These are phyloP conservation scores for Myrmaecium sp. DNA, from an alignment of 2,329 filamentous ascomycete species.

Conservation along the genomic window DNA sequence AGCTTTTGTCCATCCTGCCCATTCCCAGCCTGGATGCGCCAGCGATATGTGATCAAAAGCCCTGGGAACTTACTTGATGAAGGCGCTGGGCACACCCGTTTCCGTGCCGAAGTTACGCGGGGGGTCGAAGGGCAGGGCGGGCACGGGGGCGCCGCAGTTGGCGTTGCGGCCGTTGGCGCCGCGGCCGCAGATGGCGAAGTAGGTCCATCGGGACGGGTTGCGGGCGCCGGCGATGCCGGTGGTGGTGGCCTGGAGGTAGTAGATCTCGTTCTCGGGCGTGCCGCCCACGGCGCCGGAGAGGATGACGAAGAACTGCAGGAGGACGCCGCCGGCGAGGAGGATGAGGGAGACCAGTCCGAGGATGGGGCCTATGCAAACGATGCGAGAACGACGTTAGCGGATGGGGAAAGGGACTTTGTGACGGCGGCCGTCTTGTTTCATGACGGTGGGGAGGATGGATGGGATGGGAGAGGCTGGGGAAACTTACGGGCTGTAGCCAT, in stretches of 20 bases:
- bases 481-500: too few relatives aligned
- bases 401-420: too few relatives aligned
- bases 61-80: conserved; percentile 34
- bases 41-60: not conserved
- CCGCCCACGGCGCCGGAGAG: conserved; percentile 40
- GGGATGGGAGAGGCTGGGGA: too few relatives aligned
- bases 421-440: too few relatives aligned
- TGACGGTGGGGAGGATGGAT: too few relatives aligned
- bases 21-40: not conserved
- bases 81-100: conserved; percentile 33
- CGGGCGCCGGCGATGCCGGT: conserved; percentile 45
- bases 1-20: not conserved
- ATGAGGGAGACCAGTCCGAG: conserved; percentile 42
- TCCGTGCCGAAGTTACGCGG: conserved; percentile 43
- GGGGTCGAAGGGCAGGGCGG: conserved; percentile 49
- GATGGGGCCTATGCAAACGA: conserved; percentile 41
- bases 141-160: conserved; percentile 47
- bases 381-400: too few relatives aligned
- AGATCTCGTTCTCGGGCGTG: conserved; percentile 53
- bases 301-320: conserved; percentile 50
- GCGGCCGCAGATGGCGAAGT: conserved; percentile 63
- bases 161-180: conserved; percentile 31
- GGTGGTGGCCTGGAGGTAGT: conserved; percentile 73
- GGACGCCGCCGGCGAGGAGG: conserved; percentile 42
- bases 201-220: conserved; percentile 67